Percentiles rank a stretch among this genome's conserved stretches.
Conservation (phyloP, 352 stramenopile species). For the Achlya hypogyna region DNA sequence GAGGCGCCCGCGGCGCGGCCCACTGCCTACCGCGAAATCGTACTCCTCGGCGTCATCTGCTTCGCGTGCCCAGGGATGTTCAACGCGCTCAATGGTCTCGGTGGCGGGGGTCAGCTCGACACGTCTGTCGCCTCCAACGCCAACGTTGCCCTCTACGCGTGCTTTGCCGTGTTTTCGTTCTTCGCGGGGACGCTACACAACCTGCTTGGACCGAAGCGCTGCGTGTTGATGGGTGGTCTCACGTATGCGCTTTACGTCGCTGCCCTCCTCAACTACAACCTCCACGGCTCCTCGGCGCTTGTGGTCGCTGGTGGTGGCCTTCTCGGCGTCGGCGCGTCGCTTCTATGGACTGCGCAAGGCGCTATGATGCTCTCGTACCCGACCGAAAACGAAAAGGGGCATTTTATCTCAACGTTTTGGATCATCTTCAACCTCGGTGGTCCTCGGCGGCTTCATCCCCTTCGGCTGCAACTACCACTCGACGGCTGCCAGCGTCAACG, state of each 20-base stretch:
- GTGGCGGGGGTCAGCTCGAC: constrained; percentile 29
- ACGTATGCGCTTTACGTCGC: constrained; percentile 50
- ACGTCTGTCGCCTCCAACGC: constrained; percentile 31
- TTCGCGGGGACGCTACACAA: constrained; percentile 37
- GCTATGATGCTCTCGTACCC: constrained; percentile 55
- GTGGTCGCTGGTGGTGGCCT: constrained; percentile 30
- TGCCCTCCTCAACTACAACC: constrained; percentile 27
- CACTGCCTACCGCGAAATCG: constrained; percentile 22
- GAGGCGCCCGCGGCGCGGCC: not conserved
- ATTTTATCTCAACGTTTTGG: constrained; percentile 65
- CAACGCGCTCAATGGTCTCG: constrained; percentile 44
- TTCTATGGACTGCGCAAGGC: constrained; percentile 74
- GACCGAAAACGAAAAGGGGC: constrained; percentile 31
- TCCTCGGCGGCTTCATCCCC: constrained; percentile 47
- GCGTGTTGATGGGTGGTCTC: constrained; percentile 42
- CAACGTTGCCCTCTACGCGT: constrained; percentile 44
- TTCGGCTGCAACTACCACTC: constrained; percentile 40
- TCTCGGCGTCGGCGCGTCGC: constrained; percentile 46
- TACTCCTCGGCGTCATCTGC: constrained; percentile 34
- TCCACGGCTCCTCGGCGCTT: not conserved
- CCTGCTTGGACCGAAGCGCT: constrained; percentile 30
- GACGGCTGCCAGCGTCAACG: constrained; percentile 20
- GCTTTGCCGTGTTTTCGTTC: constrained; percentile 50
- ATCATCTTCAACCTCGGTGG: constrained; percentile 71
- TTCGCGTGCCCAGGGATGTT: constrained; percentile 48